Evolutionary conservation across 1,139 yeast genomes (phyloP), one percentile per base, ranked within the genome.

Genomic region (Arxiozyma bovina): DNA sequence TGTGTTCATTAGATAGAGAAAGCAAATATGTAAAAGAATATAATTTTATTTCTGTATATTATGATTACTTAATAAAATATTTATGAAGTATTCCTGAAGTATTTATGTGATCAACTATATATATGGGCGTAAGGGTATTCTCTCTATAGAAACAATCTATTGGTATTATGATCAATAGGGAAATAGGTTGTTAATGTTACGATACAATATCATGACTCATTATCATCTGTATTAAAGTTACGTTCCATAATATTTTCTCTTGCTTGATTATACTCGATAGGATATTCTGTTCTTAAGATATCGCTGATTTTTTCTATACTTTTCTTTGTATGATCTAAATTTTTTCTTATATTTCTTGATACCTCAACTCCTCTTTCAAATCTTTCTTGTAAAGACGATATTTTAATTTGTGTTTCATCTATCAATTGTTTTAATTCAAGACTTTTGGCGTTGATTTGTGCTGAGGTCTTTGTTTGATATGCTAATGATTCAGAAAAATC

Each of bases 201-300:
- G 18, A 25, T 45, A 22, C 7, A 18, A n/a, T 7, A 8, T 27
- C 40, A 11, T 15, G 5, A 20, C 3, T 34, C 48, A 11, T 34
- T 46, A 12, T 57, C 57, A 9, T 55, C 58, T 27, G 30, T 27
- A 27, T 62, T 60, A 22, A 58, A 45, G 20, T 55, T 54, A 38
- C 69, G 59, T 44, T 67, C 70, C 22, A 64, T 23, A 15, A 66
- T 60, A 50, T 62, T 63, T 23, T 67, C 70, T 46, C 63, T 59
- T 3, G 70, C 69, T 48, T 63, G 66, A 48, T 61, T 65, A 48
- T 62, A 65, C 51, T 68, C 71, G 23, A 68, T 68, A 2, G 71
- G 70, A 47, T 58, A 62, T 21, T 61, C 60, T 8, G 63, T 59
- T 22, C 63, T 55, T 21, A 68, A 52, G 5, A 53, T 53, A 27